Conservation (phyloP, 441 rosid genomes). For the Arabidopsis lyrata region DNA sequence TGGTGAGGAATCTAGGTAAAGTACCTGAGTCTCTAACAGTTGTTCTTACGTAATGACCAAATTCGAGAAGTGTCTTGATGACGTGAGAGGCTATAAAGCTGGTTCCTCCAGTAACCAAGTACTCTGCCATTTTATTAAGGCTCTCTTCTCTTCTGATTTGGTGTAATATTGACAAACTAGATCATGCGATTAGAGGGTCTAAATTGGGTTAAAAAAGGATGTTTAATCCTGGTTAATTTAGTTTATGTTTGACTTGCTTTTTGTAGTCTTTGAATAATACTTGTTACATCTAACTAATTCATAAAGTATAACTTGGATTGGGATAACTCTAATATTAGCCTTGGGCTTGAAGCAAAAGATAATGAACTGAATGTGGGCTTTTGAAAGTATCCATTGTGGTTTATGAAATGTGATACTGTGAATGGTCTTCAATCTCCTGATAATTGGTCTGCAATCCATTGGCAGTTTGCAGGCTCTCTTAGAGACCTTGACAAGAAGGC, state of each 20-base stretch:
- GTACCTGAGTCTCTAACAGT: constrained; percentile 78
- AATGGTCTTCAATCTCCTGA: background rate
- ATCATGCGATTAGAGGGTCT: background rate
- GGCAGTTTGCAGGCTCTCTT: background rate
- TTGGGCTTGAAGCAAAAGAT: background rate
- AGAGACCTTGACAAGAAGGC: background rate
- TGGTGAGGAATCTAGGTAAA: constrained; percentile 7
- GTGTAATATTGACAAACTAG: constrained; percentile 3
- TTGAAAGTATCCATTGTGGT: background rate
- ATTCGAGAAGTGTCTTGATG: constrained; percentile 62
- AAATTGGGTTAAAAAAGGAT: background rate
- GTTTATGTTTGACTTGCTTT: background rate
- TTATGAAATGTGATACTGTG: background rate
- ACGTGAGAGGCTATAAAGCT: constrained; percentile 80
- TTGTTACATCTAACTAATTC: background rate
- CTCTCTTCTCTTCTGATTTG: background rate
- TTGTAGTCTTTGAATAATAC: background rate
- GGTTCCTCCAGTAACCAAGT: constrained; percentile 86
- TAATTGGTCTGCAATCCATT: background rate
- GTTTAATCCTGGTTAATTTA: background rate
- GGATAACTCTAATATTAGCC: background rate
- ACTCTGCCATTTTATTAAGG: constrained; percentile 58
- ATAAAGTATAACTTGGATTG: background rate
- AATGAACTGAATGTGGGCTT: constrained; percentile 7
- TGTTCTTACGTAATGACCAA: constrained; percentile 63